Conservation (phyloP, 805 yeast genomes). For the Kockiozyma suomiensis region DNA sequence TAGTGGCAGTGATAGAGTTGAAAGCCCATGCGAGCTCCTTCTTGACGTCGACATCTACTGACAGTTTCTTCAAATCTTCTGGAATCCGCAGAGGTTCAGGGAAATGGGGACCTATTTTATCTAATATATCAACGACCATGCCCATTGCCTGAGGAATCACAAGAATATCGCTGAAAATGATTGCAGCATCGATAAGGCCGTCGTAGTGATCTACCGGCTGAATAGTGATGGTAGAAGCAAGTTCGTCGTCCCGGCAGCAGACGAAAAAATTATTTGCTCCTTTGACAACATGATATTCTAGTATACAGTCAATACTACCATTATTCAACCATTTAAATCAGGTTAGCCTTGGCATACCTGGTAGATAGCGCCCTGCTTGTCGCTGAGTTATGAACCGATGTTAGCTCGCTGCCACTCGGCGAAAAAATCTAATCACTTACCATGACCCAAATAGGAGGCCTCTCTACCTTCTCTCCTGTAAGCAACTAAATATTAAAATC, state of each 20-base stretch:
- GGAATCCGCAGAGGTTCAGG: slow-evolving; percentile 82
- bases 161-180: slow-evolving; percentile 90
- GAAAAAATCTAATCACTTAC: slow-evolving; percentile 43
- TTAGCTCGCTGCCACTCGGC: background rate
- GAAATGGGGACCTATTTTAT: slow-evolving; percentile 92
- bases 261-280: slow-evolving; percentile 87
- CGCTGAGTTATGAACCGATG: slow-evolving; percentile 48
- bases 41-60: slow-evolving; percentile 67
- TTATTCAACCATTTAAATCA: background rate
- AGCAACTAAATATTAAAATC: background rate
- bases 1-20: slow-evolving; percentile 88
- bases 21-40: slow-evolving; percentile 92
- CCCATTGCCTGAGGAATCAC: slow-evolving; percentile 99
- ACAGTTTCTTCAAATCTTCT: slow-evolving; percentile 58
- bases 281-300: slow-evolving; percentile 88
- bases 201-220: slow-evolving; percentile 91
- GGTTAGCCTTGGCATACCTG: slow-evolving; percentile 36
- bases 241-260: slow-evolving; percentile 91
- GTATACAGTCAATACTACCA: slow-evolving; percentile 37
- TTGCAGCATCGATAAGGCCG: slow-evolving; percentile 94
- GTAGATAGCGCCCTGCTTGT: slow-evolving; percentile 91
- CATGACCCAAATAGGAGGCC: slow-evolving; percentile 99
- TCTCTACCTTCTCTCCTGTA: slow-evolving; percentile 74
- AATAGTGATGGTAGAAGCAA: slow-evolving; percentile 90
- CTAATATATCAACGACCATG: slow-evolving; percentile 89